Evolutionary conservation across 2,329 filamentous ascomycete genomes (phyloP).

Genomic region (Coniochaeta sp.): DNA sequence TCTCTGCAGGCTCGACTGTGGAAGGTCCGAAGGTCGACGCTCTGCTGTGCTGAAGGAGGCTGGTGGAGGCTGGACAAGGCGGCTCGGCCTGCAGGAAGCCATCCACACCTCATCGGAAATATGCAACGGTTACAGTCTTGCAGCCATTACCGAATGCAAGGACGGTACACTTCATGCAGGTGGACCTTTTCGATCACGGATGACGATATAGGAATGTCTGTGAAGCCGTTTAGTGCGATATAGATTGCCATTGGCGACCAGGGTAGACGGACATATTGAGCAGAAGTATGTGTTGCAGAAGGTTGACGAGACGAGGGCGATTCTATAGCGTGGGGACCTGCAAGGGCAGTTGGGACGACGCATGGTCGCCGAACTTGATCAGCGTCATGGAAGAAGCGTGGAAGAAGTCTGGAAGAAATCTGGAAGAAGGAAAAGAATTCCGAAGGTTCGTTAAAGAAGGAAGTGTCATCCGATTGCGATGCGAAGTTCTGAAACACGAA

Average conservation of each 20-base stretch:
- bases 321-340: too few species aligned
- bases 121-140: constrained; percentile 3
- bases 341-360: not conserved
- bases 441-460: not conserved
- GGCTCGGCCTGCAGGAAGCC: not conserved
- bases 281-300: too few species aligned
- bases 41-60: not conserved
- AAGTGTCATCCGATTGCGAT: not conserved
- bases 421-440: not conserved
- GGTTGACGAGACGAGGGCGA: not conserved
- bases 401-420: not conserved
- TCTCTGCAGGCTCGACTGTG: not conserved
- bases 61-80: not conserved
- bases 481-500: not conserved
- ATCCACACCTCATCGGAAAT: constrained; percentile 1
- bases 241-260: too few species aligned
- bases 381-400: not conserved
- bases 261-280: too few species aligned
- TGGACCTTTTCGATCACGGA: not conserved
- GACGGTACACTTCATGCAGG: not conserved
- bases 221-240: too few species aligned
- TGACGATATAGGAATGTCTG: not conserved
- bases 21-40: not conserved
- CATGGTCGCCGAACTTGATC: not conserved
- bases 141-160: not conserved